These are phyloP conservation scores for Tripidium arundinaceum DNA, from an alignment of 202 grass and related monocot genomes.

Conservation along the genomic window DNA sequence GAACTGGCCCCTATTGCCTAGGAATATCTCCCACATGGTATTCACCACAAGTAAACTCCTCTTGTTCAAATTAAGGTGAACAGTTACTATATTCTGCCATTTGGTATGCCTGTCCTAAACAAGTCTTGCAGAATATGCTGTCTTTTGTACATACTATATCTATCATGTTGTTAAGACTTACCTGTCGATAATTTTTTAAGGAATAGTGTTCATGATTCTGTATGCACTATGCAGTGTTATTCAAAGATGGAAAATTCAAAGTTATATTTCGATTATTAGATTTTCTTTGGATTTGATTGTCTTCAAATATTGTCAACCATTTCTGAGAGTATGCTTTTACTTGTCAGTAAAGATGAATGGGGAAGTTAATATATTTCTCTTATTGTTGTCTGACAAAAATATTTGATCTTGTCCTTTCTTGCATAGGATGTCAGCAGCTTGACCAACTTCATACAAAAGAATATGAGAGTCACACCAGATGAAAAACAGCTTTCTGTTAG, in stretches of 20 bases:
- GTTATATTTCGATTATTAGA: neutral
- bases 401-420: conserved; percentile 15
- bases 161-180: neutral
- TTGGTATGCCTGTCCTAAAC: neutral
- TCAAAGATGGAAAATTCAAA: neutral
- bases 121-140: neutral
- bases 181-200: neutral
- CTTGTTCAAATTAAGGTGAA: conserved; percentile 17
- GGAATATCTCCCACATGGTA: conserved; percentile 17
- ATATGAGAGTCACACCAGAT: conserved; percentile 65
- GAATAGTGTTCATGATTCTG: neutral
- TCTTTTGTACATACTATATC: neutral
- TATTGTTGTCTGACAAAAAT: neutral
- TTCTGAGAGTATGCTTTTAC: conserved; percentile 1
- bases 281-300: conserved; percentile 12
- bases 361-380: conserved; percentile 12
- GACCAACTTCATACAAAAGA: conserved; percentile 77
- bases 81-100: neutral
- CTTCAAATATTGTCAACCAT: neutral
- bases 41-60: too few species aligned
- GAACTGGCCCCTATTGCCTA: neutral
- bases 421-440: conserved; percentile 76
- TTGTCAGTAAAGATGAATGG: neutral
- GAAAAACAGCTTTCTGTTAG: conserved; percentile 88
- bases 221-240: neutral